phyloP scores from a whole-genome alignment of 1,284 basidiomycete species.

The Melanopsichium pennsylvanicum region DNA sequence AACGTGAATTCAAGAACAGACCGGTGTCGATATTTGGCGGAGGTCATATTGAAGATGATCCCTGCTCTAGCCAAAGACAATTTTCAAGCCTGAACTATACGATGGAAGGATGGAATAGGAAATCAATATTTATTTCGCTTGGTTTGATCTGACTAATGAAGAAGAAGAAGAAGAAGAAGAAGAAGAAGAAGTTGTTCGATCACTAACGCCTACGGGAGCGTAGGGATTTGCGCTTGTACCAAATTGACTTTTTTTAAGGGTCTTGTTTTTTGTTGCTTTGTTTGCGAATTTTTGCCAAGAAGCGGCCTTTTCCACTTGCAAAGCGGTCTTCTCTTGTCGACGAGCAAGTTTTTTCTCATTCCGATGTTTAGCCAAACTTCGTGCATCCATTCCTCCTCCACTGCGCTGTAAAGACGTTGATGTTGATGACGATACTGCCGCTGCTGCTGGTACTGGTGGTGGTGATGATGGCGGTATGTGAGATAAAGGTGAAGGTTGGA shows the following conservation, averaged over 20 bases:
- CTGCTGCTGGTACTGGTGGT: neutral
- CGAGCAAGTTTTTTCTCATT: constrained; percentile 93
- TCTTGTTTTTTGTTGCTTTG: constrained; percentile 76
- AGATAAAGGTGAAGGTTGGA: neutral
- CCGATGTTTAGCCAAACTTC: constrained; percentile 74
- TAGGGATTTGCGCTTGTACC: constrained; percentile 93
- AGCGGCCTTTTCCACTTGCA: constrained; percentile 85
- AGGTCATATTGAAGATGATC: no score
- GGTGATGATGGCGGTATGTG: constrained; percentile 3
- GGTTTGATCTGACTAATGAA: no score
- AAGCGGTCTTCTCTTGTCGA: constrained; percentile 85
- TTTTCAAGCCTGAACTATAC: no score
- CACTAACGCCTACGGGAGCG: constrained; percentile 71
- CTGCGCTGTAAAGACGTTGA: no score
- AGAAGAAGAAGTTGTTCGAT: no score
- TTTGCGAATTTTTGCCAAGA: constrained; percentile 98
- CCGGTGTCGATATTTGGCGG: no score
- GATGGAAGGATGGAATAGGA: no score
- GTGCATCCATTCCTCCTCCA: constrained; percentile 10
- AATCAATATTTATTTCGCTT: no score
- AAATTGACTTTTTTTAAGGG: constrained; percentile 76
- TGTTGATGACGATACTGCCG: neutral
- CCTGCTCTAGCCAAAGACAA: no score
- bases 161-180: no score
- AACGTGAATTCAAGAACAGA: no score